Conservation (phyloP, 495 filamentous ascomycete genomes). For the Friedmanniomyces simplex region DNA sequence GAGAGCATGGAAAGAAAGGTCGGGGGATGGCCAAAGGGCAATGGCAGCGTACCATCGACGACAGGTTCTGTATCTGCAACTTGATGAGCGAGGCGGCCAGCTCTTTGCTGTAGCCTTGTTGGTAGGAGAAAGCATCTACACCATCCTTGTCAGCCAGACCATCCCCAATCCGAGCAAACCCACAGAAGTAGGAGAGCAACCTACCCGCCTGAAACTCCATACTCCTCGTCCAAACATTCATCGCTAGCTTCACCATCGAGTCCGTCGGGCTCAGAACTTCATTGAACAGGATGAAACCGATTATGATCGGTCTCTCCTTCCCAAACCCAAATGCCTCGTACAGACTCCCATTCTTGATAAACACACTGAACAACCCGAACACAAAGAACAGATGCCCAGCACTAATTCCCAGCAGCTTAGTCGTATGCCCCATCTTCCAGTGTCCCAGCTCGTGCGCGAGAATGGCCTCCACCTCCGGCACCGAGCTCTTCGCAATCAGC, state of each 20-base stretch:
- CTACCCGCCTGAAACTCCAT: constrained; percentile 93
- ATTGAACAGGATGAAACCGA: constrained; percentile 94
- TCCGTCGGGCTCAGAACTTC: constrained; percentile 88
- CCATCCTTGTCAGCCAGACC: constrained; percentile 11
- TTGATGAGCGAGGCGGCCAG: constrained; percentile 85
- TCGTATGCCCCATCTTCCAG: constrained; percentile 92
- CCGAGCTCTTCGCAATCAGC: constrained; percentile 84
- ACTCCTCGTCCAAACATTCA: constrained; percentile 88
- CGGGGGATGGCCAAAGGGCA: background rate
- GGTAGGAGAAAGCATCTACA: constrained; percentile 67
- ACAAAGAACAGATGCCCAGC: constrained; percentile 88
- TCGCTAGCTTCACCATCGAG: constrained; percentile 77
- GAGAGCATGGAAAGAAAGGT: background rate
- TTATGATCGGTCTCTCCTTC: constrained; percentile 77
- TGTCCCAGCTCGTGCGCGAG: constrained; percentile 93
- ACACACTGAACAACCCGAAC: constrained; percentile 90
- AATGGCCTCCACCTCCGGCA: constrained; percentile 87
- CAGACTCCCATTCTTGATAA: constrained; percentile 87
- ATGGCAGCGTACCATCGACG: constrained; percentile 54
- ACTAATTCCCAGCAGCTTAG: constrained; percentile 72
- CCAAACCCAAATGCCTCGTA: constrained; percentile 86
- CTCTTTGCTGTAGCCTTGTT: constrained; percentile 75
- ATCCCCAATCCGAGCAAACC: background rate
- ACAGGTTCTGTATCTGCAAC: constrained; percentile 94
- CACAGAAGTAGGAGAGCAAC: constrained; percentile 6